Evolutionary conservation across 352 stramenopile genomes (phyloP).

Genomic region (Peronosclerospora sorghi): DNA sequence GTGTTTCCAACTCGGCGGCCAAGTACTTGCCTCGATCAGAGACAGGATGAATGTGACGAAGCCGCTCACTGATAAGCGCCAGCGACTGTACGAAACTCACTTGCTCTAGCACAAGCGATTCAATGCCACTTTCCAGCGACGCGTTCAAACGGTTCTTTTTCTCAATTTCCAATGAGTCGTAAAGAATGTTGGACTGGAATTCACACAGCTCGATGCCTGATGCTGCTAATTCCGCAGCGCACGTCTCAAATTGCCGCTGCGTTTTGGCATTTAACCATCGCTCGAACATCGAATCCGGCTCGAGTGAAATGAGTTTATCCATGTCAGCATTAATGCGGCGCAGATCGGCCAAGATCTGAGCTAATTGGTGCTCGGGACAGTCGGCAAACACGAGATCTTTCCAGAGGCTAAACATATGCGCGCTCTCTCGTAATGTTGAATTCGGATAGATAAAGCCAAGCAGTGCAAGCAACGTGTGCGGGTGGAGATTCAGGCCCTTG

Average conservation of each 20-base stretch:
- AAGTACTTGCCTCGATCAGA: constrained; percentile 38
- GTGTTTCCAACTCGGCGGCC: constrained; percentile 29
- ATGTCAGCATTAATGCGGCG: constrained; percentile 21
- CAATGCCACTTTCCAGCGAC: constrained; percentile 17
- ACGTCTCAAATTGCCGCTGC: constrained; percentile 37
- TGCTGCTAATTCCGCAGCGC: constrained; percentile 29
- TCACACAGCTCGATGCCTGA: constrained; percentile 50
- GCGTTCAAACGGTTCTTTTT: constrained; percentile 6
- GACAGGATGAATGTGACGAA: constrained; percentile 56
- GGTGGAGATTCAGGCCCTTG: constrained; percentile 28
- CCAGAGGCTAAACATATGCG: constrained; percentile 34
- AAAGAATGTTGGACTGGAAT: constrained; percentile 62
- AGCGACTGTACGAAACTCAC: constrained; percentile 66
- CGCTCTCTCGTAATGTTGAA: constrained; percentile 13
- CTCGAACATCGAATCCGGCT: constrained; percentile 42
- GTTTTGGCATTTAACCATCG: constrained; percentile 48
- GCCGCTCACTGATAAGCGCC: constrained; percentile 52
- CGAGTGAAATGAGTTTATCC: constrained; percentile 32
- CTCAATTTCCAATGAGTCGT: constrained; percentile 41
- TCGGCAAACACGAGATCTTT: constrained; percentile 46
- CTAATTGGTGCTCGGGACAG: constrained; percentile 45
- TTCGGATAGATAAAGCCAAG: constrained; percentile 57
- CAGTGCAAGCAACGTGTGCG: constrained; percentile 48
- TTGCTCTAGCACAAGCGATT: constrained; percentile 62
- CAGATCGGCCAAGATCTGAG: constrained; percentile 35